Base-by-base conservation (phyloP, 805 yeast species). In the Blastobotrys attinorum region DNA sequence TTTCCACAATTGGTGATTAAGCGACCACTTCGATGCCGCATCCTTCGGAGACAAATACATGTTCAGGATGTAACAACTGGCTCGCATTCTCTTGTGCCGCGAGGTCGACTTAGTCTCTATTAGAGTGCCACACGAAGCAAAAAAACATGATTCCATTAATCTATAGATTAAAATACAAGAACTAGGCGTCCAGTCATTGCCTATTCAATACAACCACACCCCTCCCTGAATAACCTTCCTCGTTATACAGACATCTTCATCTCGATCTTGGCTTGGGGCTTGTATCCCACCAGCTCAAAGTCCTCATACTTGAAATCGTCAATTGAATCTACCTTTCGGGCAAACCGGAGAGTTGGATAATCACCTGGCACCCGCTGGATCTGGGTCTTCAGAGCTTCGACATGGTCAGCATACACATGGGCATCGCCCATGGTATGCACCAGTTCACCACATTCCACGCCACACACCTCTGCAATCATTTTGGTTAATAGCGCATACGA, bases 221-320 rank as follows among this genome's bases (percentile, higher is more conserved):
- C n/a, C n/a, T n/a, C n/a, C n/a, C n/a, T n/a, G n/a, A n/a, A n/a
- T n/a, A n/a, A n/a, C n/a, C n/a, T n/a, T n/a, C n/a, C n/a, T n/a
- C n/a, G n/a, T 62, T 70, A 92, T 22, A 92, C 98, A 60, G 97
- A 88, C 98, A 92, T 92, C 55, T 85, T 83, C 99, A 92, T 92
- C 53, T 83, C 84, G 54, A 92, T 90, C 48, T 79, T 79, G 2
- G 77, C 75, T 57, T 86, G 81, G 2, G 96, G 97, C 42, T 83
- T 69, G 62, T 92, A 92, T 42, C 76, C 85, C 2, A 67, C 66
- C 38, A 92, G 79, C 55, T 80, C 86, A 56, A 92, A 89, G 62
- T 92, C 97, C 46, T 89, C 97, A 54, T 69, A 84, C 54, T 71
- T 75, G 70, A 92, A 92, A 56, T 84, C 96, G 59, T 89, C 97